These are phyloP conservation scores for Linnemannia hyalina DNA, from an alignment of 192 early-diverging fungal genomes.

Conservation along the genomic window DNA sequence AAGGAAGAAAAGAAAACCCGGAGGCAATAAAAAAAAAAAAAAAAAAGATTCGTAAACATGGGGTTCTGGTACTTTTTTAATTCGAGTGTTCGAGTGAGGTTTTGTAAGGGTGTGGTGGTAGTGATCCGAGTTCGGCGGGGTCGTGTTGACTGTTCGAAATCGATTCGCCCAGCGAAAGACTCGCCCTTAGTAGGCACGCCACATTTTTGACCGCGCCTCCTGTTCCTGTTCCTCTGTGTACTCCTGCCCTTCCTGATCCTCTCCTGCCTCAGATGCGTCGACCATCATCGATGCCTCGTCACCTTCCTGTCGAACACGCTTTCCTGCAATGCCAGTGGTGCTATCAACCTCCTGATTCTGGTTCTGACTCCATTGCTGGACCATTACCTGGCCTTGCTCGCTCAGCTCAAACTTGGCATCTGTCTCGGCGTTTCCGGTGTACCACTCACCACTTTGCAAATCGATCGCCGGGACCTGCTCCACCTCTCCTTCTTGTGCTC, in stretches of 20 bases:
- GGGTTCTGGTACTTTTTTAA: background rate
- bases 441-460: slow-evolving; percentile 52
- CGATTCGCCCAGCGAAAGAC: background rate
- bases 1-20: slow-evolving; percentile 8
- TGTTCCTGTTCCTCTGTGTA: slow-evolving; percentile 41
- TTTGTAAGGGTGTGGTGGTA: background rate
- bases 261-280: background rate
- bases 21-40: background rate
- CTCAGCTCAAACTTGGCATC: slow-evolving; percentile 52
- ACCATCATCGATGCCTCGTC: slow-evolving; percentile 9
- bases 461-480: slow-evolving; percentile 40
- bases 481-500: background rate
- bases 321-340: background rate
- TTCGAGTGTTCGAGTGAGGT: background rate
- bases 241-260: slow-evolving; percentile 10
- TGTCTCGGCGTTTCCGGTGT: slow-evolving; percentile 40
- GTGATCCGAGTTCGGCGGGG: background rate
- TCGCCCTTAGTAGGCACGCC: slow-evolving; percentile 28
- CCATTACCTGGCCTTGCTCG: slow-evolving; percentile 56
- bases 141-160: background rate
- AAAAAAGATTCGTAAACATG: too few relatives aligned
- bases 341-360: background rate
- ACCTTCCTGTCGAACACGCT: slow-evolving; percentile 16
- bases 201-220: slow-evolving; percentile 53
- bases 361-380: slow-evolving; percentile 33